Conservation (phyloP, 768 basidiomycete species). For the Mycena olivaceomarginata region DNA sequence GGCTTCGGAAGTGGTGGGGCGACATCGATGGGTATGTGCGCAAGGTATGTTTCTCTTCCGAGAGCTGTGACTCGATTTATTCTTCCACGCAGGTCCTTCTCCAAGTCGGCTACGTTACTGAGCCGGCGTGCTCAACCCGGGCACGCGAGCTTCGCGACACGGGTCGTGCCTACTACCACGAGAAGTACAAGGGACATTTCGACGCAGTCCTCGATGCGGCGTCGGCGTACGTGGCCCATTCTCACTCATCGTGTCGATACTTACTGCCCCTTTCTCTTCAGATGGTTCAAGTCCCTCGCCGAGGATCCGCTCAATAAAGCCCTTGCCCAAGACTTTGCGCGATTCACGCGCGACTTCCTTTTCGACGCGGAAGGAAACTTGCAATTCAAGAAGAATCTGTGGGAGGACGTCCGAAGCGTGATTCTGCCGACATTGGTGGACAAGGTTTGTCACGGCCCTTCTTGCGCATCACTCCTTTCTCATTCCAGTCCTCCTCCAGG, state of each 20-base stretch:
- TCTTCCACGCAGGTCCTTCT: constrained; percentile 72
- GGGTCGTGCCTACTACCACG: constrained; percentile 87
- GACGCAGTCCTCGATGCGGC: constrained; percentile 85
- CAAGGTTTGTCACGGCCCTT: constrained; percentile 66
- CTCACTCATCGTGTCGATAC: too few species aligned
- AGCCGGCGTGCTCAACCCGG: constrained; percentile 81
- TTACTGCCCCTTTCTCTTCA: constrained; percentile 45
- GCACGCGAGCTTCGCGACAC: constrained; percentile 78
- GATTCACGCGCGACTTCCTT: constrained; percentile 89
- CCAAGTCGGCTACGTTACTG: constrained; percentile 91
- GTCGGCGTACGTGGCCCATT: constrained; percentile 41
- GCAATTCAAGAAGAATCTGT: constrained; percentile 91
- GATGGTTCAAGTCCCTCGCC: constrained; percentile 91
- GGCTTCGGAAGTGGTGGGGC: constrained; percentile 84
- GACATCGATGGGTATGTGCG: constrained; percentile 78
- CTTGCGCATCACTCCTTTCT: neutral
- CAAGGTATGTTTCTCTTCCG: constrained; percentile 63
- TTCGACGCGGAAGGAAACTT: constrained; percentile 89
- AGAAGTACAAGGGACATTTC: constrained; percentile 80
- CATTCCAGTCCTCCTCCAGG: constrained; percentile 55
- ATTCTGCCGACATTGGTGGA: constrained; percentile 89
- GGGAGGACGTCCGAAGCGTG: constrained; percentile 91
- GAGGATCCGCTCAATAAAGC: constrained; percentile 89
- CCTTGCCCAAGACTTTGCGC: constrained; percentile 89
- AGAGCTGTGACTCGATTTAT: neutral